These are phyloP conservation scores for Mrakia hoshinonis DNA, from an alignment of 768 basidiomycete genomes.

Conservation along the genomic window DNA sequence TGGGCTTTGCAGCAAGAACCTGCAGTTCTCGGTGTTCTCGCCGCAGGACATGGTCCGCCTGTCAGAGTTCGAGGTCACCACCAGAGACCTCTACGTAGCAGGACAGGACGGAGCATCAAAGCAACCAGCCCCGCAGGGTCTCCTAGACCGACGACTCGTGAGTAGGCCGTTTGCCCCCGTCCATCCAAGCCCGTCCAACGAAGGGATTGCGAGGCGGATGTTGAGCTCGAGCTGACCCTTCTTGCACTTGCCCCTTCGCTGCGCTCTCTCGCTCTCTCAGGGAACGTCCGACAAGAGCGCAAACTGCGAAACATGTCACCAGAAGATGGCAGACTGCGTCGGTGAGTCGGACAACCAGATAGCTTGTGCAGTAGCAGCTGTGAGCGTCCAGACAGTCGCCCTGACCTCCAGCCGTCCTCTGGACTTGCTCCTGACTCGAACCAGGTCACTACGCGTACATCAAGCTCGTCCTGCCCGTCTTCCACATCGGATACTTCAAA, in stretches of 20 bases:
- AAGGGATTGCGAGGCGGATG: not conserved
- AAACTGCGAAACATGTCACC: conserved; percentile 90
- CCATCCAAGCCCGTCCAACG: not conserved
- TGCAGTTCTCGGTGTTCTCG: conserved; percentile 89
- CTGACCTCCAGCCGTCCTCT: not conserved
- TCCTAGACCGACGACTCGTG: conserved; percentile 83
- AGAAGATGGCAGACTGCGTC: conserved; percentile 84
- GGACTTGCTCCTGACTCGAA: not conserved
- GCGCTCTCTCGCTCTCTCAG: conserved; percentile 43
- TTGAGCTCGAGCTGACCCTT: not conserved
- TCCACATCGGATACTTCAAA: conserved; percentile 97
- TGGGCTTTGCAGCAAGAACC: conserved; percentile 60
- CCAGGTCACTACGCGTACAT: conserved; percentile 90
- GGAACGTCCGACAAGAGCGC: conserved; percentile 89
- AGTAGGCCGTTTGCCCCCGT: conserved; percentile 34
- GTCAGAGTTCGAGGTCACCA: conserved; percentile 91
- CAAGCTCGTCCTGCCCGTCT: conserved; percentile 90
- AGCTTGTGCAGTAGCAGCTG: not conserved
- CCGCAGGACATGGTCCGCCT: conserved; percentile 92
- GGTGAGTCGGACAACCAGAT: conserved; percentile 37
- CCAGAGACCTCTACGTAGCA: conserved; percentile 77
- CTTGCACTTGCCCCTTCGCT: not conserved
- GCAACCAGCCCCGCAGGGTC: conserved; percentile 79
- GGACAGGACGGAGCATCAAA: conserved; percentile 55
- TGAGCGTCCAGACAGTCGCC: not conserved